Evolutionary conservation across 129 eudicot genomes (phyloP), one percentile per base, ranked within the genome.

Genomic region (Flaveria brownii): DNA sequence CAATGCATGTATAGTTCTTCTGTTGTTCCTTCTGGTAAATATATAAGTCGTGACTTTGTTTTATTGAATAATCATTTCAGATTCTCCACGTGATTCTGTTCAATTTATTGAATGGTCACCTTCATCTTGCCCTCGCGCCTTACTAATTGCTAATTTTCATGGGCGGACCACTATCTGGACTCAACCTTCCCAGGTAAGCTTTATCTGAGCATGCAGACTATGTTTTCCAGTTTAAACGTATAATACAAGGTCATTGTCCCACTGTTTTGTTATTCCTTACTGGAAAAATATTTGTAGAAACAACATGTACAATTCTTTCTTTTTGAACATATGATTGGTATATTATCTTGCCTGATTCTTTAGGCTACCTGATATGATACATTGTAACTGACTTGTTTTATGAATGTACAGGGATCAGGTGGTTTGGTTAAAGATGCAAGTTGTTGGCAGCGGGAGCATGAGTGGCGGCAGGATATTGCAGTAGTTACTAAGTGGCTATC

Each of bases 21-120:
- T 51, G 18, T 68, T 51, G 68, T 70, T 66, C 15, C 16, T 67
- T 57, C 2, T 52, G 41, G 8, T 60, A 39, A 13, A 20, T 63
- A 54, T 74, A 28, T 5, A 68, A 66, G 25, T 52, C 11, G 16
- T 51, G 62, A 15, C 20, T 71, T 12, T 49, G 3, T 5, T 42
- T 66, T 25, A 56, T 50, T 59, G 74, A 73, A 61, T 36, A 64
- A 70, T 26, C 57, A 64, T 69, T 60, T 47, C 90, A 94, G 98
- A 94, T 86, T 88, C 96, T 84, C 98, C 98, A 74, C 98, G 98
- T 50, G 98, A 94, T 81, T 94, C 98, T 1, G 98, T 94, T 84
- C 98, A 94, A 67, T 94, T 94, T 72, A 91, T 94, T 46, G 97
- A 94, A 85, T 94, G 98, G 98, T 91, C 98, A 14, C 98, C 98